Conservation (phyloP, 345 rosid species). For the Ricinus communis region DNA sequence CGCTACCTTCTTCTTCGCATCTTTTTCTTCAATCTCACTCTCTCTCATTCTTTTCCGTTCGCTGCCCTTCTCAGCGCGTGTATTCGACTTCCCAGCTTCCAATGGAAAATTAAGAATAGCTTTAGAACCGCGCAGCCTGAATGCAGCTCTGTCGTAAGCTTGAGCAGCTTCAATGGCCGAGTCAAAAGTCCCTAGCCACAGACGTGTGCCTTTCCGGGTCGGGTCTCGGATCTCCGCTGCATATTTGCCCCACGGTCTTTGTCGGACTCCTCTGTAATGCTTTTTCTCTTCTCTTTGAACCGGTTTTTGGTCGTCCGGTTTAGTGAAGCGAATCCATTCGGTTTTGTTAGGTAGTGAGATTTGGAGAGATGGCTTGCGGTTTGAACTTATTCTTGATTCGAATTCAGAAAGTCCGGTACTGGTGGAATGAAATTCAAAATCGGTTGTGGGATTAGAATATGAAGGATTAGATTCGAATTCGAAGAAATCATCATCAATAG, state of each 20-base stretch:
- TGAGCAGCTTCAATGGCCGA: slow-evolving; percentile 74
- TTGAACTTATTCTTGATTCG: too few species aligned
- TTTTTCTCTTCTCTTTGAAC: slow-evolving; percentile 23
- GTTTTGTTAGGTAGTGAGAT: slow-evolving; percentile 49
- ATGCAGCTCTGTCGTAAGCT: slow-evolving; percentile 86
- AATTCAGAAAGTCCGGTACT: too few species aligned
- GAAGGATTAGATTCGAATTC: too few species aligned
- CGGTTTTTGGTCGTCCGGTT: slow-evolving; percentile 6
- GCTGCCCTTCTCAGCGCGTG: slow-evolving; percentile 22
- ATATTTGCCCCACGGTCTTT: slow-evolving; percentile 93
- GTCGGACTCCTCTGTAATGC: slow-evolving; percentile 89
- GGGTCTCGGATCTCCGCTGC: slow-evolving; percentile 99
- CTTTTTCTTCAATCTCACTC: slow-evolving; percentile 11
- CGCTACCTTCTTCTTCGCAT: slow-evolving; percentile 8
- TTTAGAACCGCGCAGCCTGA: slow-evolving; percentile 73
- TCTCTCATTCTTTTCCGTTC: slow-evolving; percentile 47
- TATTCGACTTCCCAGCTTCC: slow-evolving; percentile 49
- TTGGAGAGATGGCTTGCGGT: background rate
- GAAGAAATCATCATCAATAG: too few species aligned
- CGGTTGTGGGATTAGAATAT: too few species aligned
- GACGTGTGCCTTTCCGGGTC: slow-evolving; percentile 58
- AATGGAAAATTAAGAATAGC: slow-evolving; percentile 89
- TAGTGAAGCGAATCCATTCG: slow-evolving; percentile 51
- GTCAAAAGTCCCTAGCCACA: slow-evolving; percentile 93
- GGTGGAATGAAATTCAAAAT: too few species aligned